Evolutionary conservation across 164 flowering plant species (phyloP), one percentile per base, ranked within the genome.

Genomic region (Tetracentron sinense): DNA sequence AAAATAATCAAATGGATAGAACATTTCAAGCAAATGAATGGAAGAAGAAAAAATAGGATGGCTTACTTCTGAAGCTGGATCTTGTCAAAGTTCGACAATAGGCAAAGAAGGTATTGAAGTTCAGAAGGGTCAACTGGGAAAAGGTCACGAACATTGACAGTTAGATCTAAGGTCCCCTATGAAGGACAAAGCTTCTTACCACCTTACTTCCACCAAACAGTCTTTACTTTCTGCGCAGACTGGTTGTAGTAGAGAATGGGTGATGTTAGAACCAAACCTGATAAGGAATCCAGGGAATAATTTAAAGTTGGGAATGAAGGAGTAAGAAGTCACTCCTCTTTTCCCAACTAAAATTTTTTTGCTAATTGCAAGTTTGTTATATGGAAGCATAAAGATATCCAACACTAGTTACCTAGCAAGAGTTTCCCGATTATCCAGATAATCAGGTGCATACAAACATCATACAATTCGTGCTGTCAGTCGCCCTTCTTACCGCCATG

Each of bases 21-120:
- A 10, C 3, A 20, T 0, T 22, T 33, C 19, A 23, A 26, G 16
- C 7, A 14, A 44, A 53, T 35, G 28, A 35, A 23, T 50, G 21
- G 22, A 21, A 12, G 14, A n/a, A 56, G 15, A 44, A 46, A 29
- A 14, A 51, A 11, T 2, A 35, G 33, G 25, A 3, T 4, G 44
- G 57, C n/a, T n/a, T n/a, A 68, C 75, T 71, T 72, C 47, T 48
- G 57, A 35, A 75, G 69, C 60, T 54, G 52, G 46, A 74, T 65
- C 22, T 49, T 53, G 8, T 71, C 64, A n/a, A 65, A 10, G 64
- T 60, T 42, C 69, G 73, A 35, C 77, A 73, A 25, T 67, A 74
- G 5, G 75, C 69, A 66, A 78, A 75, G 60, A 75, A 81, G 22
- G 2, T 54, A 28, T 29, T 42, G 15, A 81, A 56, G 33, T 81